Evolutionary conservation across 495 filamentous ascomycete species (phyloP).

Genomic region (Pyrenula massariospora): DNA sequence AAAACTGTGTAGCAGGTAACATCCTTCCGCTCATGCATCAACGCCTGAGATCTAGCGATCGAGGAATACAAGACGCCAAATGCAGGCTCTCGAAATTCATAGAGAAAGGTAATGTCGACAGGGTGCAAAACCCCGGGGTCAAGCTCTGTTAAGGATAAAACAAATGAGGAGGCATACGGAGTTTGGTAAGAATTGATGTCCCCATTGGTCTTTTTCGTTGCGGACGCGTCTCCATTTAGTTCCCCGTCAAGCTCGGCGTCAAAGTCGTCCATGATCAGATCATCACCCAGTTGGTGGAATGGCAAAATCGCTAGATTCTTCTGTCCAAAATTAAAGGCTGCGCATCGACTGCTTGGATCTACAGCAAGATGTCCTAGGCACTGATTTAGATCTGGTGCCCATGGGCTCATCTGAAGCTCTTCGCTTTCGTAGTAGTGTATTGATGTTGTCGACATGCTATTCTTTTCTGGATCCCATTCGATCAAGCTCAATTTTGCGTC

Average conservation of each 20-base stretch:
- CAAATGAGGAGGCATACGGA: conserved; percentile 84
- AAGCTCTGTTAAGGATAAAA: conserved; percentile 71
- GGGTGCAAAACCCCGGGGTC: conserved; percentile 80
- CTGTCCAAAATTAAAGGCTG: conserved; percentile 79
- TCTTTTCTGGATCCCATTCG: conserved; percentile 80
- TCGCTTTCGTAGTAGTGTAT: conserved; percentile 98
- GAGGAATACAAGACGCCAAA: conserved; percentile 86
- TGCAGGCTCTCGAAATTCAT: conserved; percentile 95
- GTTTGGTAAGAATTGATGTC: conserved; percentile 47
- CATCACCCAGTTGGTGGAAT: conserved; percentile 74
- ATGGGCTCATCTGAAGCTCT: conserved; percentile 65
- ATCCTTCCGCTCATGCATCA: conserved; percentile 71
- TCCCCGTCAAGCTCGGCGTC: conserved; percentile 63
- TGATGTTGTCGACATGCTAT: conserved; percentile 72
- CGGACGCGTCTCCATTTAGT: conserved; percentile 11
- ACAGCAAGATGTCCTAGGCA: conserved; percentile 70
- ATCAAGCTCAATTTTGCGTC: conserved; percentile 89
- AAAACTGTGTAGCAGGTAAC: conserved; percentile 83
- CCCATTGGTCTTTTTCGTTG: conserved; percentile 33
- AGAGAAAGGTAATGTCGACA: conserved; percentile 82
- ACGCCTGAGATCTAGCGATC: conserved; percentile 53
- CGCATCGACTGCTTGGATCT: conserved; percentile 87
- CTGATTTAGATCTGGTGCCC: conserved; percentile 54
- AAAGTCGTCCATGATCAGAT: conserved; percentile 83
- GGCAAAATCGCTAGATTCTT: conserved; percentile 88